These are phyloP conservation scores for Mycena sanguinolenta DNA, from an alignment of 768 basidiomycete species.

Conservation along the genomic window DNA sequence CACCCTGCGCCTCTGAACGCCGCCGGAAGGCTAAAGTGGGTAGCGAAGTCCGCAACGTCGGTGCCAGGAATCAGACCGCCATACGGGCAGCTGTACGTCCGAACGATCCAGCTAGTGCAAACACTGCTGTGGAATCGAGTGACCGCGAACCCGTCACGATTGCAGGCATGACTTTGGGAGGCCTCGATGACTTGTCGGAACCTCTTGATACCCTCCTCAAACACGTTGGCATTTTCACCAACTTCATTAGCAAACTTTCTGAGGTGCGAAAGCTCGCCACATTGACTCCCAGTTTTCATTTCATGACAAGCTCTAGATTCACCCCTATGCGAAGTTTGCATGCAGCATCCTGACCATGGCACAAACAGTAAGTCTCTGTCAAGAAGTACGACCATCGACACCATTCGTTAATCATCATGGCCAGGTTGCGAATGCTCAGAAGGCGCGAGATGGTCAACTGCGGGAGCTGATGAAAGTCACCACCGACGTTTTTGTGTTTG, in stretches of 20 bases:
- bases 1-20: neutral
- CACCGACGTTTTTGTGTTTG: conserved; percentile 3
- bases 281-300: neutral
- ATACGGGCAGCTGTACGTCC: neutral
- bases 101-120: neutral
- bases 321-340: conserved; percentile 24
- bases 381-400: neutral
- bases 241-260: conserved; percentile 6
- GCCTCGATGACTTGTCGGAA: neutral
- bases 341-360: conserved; percentile 21
- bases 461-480: conserved; percentile 14
- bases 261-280: neutral
- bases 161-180: neutral
- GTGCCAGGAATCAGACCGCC: neutral
- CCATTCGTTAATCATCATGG: neutral
- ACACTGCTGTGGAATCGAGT: neutral
- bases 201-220: conserved; percentile 1
- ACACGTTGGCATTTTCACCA: conserved; percentile 5
- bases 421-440: conserved; percentile 15
- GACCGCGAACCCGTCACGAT: neutral
- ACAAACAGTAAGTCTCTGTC: conserved; percentile 4
- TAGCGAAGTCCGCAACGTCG: neutral
- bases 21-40: neutral
- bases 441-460: conserved; percentile 17
- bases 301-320: conserved; percentile 15